Evolutionary conservation across 1,284 basidiomycete species (phyloP).

Genomic region (Schizophyllum amplum): DNA sequence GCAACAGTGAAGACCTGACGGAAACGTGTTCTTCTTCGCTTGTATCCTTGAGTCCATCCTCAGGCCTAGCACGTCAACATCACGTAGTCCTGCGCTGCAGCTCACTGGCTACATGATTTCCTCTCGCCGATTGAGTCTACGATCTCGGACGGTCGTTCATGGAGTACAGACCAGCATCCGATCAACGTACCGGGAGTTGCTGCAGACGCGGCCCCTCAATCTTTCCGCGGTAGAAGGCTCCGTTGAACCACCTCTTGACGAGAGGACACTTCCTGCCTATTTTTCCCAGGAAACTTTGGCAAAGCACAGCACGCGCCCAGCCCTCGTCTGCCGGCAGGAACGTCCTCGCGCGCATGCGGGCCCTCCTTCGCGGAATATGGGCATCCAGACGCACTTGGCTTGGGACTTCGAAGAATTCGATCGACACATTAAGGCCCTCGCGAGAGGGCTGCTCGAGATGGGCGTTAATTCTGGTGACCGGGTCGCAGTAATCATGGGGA

Average conservation of each 20-base stretch:
- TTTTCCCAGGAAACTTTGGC: conserved; percentile 50
- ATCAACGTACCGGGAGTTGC: no score
- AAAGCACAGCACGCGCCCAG: conserved; percentile 44
- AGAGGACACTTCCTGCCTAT: conserved; percentile 55
- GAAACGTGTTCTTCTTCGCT: no score
- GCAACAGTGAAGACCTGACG: no score
- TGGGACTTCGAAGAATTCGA: conserved; percentile 75
- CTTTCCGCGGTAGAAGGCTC: conserved; percentile 54
- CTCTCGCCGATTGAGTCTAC: no score
- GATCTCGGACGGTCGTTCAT: no score
- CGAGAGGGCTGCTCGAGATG: conserved; percentile 60
- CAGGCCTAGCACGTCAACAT: no score
- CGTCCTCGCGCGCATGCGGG: conserved; percentile 50
- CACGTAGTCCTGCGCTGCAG: no score
- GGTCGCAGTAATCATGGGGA: conserved; percentile 78
- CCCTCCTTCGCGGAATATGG: conserved; percentile 41
- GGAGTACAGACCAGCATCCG: no score
- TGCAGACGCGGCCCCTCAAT: conserved; percentile 17
- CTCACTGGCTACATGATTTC: no score
- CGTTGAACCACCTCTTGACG: conserved; percentile 47
- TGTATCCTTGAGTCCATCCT: no score
- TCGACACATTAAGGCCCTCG: conserved; percentile 56
- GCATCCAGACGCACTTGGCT: conserved; percentile 42
- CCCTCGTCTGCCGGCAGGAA: conserved; percentile 62
- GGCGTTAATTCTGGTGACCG: conserved; percentile 75